These are phyloP conservation scores for Acacia confusa DNA, from an alignment of 306 rosid species.

Conservation along the genomic window DNA sequence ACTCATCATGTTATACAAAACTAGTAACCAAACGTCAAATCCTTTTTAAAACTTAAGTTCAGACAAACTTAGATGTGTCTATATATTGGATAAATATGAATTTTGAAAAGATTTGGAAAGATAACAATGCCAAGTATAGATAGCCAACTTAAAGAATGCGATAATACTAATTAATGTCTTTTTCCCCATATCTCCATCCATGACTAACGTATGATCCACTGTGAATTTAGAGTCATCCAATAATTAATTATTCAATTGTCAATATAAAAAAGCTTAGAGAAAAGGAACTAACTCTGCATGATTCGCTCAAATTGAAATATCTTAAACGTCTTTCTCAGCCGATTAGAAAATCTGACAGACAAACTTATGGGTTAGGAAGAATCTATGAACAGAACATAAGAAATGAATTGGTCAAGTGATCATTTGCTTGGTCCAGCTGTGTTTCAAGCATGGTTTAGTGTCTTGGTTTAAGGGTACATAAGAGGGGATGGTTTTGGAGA, in stretches of 20 bases:
- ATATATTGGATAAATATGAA: slow-evolving; percentile 16
- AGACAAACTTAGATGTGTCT: background rate
- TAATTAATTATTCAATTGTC: slow-evolving; percentile 14
- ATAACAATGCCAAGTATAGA: slow-evolving; percentile 31
- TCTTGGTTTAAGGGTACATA: slow-evolving; percentile 33
- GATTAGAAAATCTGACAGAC: slow-evolving; percentile 24
- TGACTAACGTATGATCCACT: slow-evolving; percentile 39
- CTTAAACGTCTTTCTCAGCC: slow-evolving; percentile 23
- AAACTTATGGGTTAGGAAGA: slow-evolving; percentile 28
- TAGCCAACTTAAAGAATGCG: slow-evolving; percentile 31
- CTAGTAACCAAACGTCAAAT: background rate
- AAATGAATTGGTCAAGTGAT: background rate
- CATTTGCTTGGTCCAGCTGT: slow-evolving; percentile 11
- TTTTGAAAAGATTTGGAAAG: slow-evolving; percentile 30
- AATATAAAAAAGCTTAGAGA: background rate
- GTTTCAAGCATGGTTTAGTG: slow-evolving; percentile 30
- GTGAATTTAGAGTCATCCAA: slow-evolving; percentile 26
- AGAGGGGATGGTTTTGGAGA: slow-evolving; percentile 41
- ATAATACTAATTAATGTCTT: slow-evolving; percentile 41
- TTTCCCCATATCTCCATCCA: slow-evolving; percentile 41
- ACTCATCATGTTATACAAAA: background rate
- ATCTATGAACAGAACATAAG: slow-evolving; percentile 19
- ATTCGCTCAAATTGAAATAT: slow-evolving; percentile 14
- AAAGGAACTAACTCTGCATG: background rate
- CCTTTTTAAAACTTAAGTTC: background rate